These are phyloP conservation scores for Prinsepia uniflora DNA, from an alignment of 306 rosid genomes.

Conservation along the genomic window DNA sequence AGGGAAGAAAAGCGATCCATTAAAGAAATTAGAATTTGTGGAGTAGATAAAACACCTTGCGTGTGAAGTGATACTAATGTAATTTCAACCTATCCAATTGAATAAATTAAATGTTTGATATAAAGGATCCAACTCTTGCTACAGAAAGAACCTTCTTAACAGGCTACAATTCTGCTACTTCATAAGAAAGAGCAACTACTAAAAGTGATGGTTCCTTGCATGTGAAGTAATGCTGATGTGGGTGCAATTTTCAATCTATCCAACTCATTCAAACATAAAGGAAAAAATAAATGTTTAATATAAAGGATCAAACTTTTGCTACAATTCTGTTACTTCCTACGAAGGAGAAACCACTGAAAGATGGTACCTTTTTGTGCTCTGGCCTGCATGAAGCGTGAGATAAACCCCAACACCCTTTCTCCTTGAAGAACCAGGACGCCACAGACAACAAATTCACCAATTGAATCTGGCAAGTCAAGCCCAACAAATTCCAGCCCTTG, in stretches of 20 bases:
- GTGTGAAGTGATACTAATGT: neutral
- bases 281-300: neutral
- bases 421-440: conserved; percentile 90
- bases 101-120: neutral
- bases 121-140: neutral
- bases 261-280: neutral
- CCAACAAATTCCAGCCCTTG: conserved; percentile 94
- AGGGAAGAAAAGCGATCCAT: neutral
- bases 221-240: neutral
- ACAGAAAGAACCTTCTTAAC: neutral
- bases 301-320: neutral
- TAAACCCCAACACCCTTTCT: conserved; percentile 65
- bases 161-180: neutral
- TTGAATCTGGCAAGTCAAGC: conserved; percentile 93
- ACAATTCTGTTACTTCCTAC: neutral
- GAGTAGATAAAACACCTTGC: neutral
- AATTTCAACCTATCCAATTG: neutral
- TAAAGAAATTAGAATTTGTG: neutral
- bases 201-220: neutral
- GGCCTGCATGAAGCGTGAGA: conserved; percentile 93
- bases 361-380: conserved; percentile 72
- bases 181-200: conserved; percentile 10
- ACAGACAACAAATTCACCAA: conserved; percentile 80
- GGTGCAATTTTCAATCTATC: neutral
- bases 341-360: neutral